These are phyloP conservation scores for Penicillium hesseltinei DNA, from an alignment of 2,329 filamentous ascomycete genomes.

Conservation along the genomic window DNA sequence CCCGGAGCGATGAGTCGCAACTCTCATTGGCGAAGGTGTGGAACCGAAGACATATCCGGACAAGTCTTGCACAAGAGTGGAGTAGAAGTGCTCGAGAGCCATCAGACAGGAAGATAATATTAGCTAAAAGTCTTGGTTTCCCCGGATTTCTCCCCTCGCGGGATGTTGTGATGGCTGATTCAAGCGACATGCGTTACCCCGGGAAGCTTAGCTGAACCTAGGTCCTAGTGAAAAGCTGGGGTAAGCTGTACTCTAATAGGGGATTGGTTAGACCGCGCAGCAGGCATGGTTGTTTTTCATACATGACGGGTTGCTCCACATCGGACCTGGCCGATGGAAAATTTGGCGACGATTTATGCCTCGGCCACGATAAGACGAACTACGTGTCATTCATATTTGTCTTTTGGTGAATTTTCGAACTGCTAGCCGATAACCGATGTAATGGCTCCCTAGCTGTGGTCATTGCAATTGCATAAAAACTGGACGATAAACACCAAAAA, in stretches of 20 bases:
- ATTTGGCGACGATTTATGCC: not conserved
- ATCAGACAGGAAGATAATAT: not conserved
- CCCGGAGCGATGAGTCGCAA: too few relatives aligned
- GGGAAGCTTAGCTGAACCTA: not conserved
- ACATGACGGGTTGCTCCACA: not conserved
- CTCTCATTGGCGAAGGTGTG: too few relatives aligned
- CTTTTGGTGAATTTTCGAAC: not conserved
- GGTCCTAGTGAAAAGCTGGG: not conserved
- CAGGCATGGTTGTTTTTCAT: not conserved
- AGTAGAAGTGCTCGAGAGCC: not conserved
- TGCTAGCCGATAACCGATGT: not conserved
- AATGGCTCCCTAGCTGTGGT: not conserved
- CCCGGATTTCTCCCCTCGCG: not conserved
- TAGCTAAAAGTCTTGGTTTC: not conserved
- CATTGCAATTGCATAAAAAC: too few relatives aligned
- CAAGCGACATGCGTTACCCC: not conserved
- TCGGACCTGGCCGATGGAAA: constrained; percentile 6
- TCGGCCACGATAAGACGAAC: not conserved
- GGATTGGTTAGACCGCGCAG: not conserved
- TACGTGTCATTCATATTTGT: constrained; percentile 1
- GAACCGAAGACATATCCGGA: not conserved
- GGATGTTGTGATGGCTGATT: not conserved
- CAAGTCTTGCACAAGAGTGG: not conserved
- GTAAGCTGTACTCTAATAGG: not conserved
- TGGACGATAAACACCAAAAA: not conserved